A percentile compares a stretch with the other conserved stretches of the same genome.
Conservation (phyloP, 345 rosid species). For the Gossypium arboreum region DNA sequence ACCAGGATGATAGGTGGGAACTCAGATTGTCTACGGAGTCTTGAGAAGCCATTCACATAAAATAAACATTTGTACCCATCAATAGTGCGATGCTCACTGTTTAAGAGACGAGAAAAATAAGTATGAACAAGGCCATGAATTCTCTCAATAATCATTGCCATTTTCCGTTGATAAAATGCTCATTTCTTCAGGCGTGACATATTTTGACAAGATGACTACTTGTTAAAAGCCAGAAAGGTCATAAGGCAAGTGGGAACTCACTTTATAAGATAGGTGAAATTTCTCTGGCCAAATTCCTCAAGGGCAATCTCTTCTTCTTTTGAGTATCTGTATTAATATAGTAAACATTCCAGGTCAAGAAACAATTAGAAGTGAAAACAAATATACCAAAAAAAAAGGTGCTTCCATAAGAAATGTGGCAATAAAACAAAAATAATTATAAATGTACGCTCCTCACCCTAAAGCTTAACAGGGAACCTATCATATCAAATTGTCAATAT, state of each 20-base stretch:
- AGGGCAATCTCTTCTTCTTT: slow-evolving; percentile 78
- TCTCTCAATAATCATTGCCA: not conserved
- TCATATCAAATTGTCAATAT: not conserved
- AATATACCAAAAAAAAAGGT: not conserved
- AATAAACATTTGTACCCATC: slow-evolving; percentile 74
- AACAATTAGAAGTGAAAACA: not conserved
- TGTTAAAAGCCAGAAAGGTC: not conserved
- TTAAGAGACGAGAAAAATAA: not conserved
- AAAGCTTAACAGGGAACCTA: not conserved
- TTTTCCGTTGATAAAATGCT: not conserved
- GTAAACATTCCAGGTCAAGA: not conserved
- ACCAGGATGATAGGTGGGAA: slow-evolving; percentile 71
- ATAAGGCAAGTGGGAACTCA: slow-evolving; percentile 29
- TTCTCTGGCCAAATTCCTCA: slow-evolving; percentile 46
- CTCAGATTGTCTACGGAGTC: slow-evolving; percentile 41
- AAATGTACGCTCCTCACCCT: not conserved
- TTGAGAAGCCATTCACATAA: slow-evolving; percentile 56
- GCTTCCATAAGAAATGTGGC: not conserved
- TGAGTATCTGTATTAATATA: slow-evolving; percentile 59
- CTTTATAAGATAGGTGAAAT: slow-evolving; percentile 85
- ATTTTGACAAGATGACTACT: not conserved
- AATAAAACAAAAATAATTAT: not conserved
- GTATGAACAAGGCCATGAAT: not conserved
- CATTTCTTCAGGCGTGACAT: not conserved
- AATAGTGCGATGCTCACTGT: slow-evolving; percentile 66